These are phyloP conservation scores for Rhizopogon vulgaris DNA, from an alignment of 768 basidiomycete genomes.

Conservation along the genomic window DNA sequence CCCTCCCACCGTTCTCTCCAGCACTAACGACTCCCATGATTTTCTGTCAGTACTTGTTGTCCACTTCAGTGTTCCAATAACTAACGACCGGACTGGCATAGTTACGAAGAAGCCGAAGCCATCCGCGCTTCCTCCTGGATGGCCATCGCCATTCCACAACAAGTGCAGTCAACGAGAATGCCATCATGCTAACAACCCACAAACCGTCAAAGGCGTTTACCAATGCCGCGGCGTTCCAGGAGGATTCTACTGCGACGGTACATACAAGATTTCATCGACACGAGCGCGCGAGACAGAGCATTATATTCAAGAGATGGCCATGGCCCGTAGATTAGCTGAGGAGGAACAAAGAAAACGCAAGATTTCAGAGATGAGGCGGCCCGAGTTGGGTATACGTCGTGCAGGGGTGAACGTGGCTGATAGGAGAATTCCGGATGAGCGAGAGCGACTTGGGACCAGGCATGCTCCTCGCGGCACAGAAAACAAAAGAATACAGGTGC, in stretches of 20 bases:
- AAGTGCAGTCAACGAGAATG: slow-evolving; percentile 30
- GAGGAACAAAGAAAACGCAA: slow-evolving; percentile 26
- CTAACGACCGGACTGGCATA: slow-evolving; percentile 5
- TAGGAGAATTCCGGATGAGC: slow-evolving; percentile 9
- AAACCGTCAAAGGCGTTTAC: slow-evolving; percentile 24
- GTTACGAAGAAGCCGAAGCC: slow-evolving; percentile 26
- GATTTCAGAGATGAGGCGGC: slow-evolving; percentile 17
- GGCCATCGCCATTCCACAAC: slow-evolving; percentile 33
- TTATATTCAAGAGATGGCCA: slow-evolving; percentile 22
- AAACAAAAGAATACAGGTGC: slow-evolving; percentile 9
- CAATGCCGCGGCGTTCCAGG: slow-evolving; percentile 27
- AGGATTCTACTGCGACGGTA: slow-evolving; percentile 29
- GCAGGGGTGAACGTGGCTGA: slow-evolving; percentile 2
- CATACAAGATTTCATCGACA: slow-evolving; percentile 27
- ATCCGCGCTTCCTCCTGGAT: slow-evolving; percentile 21
- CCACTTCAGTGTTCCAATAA: neutral
- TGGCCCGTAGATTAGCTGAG: slow-evolving; percentile 18
- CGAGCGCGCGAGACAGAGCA: slow-evolving; percentile 28
- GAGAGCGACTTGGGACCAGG: neutral
- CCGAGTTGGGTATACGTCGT: slow-evolving; percentile 16
- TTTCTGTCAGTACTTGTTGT: slow-evolving; percentile 18
- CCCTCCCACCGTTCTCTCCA: slow-evolving; percentile 1
- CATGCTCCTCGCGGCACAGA: slow-evolving; percentile 14
- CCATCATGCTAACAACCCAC: slow-evolving; percentile 24
- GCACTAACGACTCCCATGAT: slow-evolving; percentile 18